phyloP scores from a whole-genome alignment of 1,284 basidiomycete species.

The Leccinum variabile region DNA sequence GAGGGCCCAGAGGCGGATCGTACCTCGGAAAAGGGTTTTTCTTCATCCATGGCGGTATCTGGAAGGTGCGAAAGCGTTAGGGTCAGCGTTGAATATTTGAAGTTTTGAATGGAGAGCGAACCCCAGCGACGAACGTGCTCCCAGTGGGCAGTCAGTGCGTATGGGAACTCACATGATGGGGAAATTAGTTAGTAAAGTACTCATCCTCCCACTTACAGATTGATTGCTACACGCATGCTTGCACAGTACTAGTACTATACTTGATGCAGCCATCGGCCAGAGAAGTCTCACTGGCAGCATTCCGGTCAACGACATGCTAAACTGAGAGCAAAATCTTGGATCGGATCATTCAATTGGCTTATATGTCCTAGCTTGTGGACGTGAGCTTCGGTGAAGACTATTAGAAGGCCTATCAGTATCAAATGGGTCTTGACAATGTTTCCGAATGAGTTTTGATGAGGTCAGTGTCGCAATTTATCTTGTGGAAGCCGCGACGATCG shows the following conservation, averaged over 20 bases:
- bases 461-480: too few species aligned
- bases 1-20: background rate
- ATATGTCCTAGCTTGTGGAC: background rate
- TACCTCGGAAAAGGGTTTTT: conserved; percentile 14
- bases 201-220: background rate
- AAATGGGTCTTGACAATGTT: too few species aligned
- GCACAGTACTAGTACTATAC: background rate
- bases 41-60: conserved; percentile 20
- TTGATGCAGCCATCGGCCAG: background rate
- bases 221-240: background rate
- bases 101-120: background rate
- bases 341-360: background rate
- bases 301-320: background rate
- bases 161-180: background rate
- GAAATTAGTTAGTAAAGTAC: background rate
- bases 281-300: background rate
- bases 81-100: background rate
- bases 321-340: background rate
- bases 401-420: background rate
- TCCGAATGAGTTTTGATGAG: too few species aligned
- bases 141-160: background rate
- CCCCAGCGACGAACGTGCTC: background rate
- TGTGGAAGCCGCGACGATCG: too few species aligned
- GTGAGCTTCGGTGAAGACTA: background rate
- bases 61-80: background rate